Evolutionary conservation across 2,329 filamentous ascomycete species (phyloP), one percentile per base, ranked within the genome.

Genomic region (Fusarium sp.): DNA sequence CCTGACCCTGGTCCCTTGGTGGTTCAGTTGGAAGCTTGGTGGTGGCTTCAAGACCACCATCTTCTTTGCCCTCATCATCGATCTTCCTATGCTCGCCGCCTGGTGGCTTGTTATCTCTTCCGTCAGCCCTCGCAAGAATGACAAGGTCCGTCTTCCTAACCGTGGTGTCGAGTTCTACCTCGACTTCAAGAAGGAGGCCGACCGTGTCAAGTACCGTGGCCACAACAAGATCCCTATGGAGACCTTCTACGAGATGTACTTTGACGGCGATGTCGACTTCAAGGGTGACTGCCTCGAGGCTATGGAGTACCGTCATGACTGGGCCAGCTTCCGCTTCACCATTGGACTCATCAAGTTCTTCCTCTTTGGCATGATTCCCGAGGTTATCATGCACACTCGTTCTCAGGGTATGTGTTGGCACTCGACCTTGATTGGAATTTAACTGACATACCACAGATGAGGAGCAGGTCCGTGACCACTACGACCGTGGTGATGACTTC

Each of bases 171-270:
- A 97, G 82, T 87, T 94, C 83, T 98, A 98, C 83, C 88, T 96
- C 71, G 90, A 87, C 64, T 96, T 96, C 85, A 92, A 93, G 82
- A 87, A 86, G 71, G 80, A 82, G n/a, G 79, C 79, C 56, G 86
- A 88, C 75, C 78, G 84, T 75, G 76, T 79, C 75, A 93, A 90
- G 81, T 96, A 93, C 83, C 85, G 87, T 72, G 92, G 92, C 79
- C 86, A 86, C 79, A 92, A 87, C 82, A 94, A 92, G 83, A 93
- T 96, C 64, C 90, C 93, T 55, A 91, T 96, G 85, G 91, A 97
- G 84, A 96, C 93, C 24, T 98, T 98, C 85, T 90, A 96, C 78
- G 94, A 97, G 82, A 97, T 95, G 91, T 98, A 97, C 86, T 97
- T 98, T 81, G 91, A 96, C 77, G 93, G 93, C 61, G 90, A 97